Conservation (phyloP, 805 yeast genomes). For the Sugiyamaella smithiae region DNA sequence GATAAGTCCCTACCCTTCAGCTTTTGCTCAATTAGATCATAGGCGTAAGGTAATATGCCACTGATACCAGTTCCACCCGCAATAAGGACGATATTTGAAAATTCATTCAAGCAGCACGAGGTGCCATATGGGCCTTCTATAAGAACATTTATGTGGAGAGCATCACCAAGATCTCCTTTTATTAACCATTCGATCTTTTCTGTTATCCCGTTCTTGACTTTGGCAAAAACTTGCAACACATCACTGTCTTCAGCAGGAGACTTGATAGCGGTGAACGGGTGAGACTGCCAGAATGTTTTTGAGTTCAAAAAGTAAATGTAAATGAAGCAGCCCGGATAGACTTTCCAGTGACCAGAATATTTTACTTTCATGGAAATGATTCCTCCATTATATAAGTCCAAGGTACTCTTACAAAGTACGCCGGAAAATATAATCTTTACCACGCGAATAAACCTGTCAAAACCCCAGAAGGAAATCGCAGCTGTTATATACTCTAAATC, state of each 20-base stretch:
- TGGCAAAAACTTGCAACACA: slow-evolving; percentile 14
- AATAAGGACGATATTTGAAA: slow-evolving; percentile 53
- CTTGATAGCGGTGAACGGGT: slow-evolving; percentile 57
- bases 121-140: slow-evolving; percentile 74
- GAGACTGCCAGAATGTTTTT: slow-evolving; percentile 62
- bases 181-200: slow-evolving; percentile 7
- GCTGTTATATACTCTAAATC: slow-evolving; percentile 51
- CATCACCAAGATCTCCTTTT: not conserved
- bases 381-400: slow-evolving; percentile 17
- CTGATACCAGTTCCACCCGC: slow-evolving; percentile 81
- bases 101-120: slow-evolving; percentile 46
- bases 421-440: slow-evolving; percentile 60
- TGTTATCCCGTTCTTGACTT: slow-evolving; percentile 23
- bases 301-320: slow-evolving; percentile 56
- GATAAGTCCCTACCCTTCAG: slow-evolving; percentile 28
- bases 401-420: slow-evolving; percentile 29
- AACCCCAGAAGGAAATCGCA: slow-evolving; percentile 63
- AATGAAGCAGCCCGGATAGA: slow-evolving; percentile 54
- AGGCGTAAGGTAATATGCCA: slow-evolving; percentile 44
- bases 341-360: slow-evolving; percentile 47
- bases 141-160: slow-evolving; percentile 25
- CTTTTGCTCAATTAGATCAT: slow-evolving; percentile 32
- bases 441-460: slow-evolving; percentile 60
- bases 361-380: slow-evolving; percentile 27
- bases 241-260: slow-evolving; percentile 16